A percentile compares a stretch with the other conserved stretches of the same genome.
phyloP scores from a whole-genome alignment of 176 grass and related monocot genomes.

The Themeda triandra region DNA sequence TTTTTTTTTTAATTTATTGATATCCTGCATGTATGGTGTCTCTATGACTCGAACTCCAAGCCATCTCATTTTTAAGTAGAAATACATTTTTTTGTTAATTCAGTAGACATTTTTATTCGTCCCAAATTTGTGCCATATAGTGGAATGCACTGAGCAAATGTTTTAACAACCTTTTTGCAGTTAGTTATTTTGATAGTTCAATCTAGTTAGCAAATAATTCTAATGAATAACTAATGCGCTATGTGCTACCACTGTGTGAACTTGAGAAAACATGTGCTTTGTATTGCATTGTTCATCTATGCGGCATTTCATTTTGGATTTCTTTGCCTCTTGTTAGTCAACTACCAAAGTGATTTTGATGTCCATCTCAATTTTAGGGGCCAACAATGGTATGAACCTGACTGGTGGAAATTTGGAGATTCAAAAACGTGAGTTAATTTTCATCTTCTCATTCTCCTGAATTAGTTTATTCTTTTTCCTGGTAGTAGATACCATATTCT shows the following conservation, averaged over 20 bases:
- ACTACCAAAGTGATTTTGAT: not conserved
- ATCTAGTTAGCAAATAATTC: conserved; percentile 5
- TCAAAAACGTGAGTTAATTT: conserved; percentile 70
- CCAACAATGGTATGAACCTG: conserved; percentile 96
- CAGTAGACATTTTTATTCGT: not conserved
- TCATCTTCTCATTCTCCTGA: not conserved
- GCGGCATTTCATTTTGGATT: not conserved
- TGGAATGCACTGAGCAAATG: not conserved
- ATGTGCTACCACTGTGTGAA: not conserved
- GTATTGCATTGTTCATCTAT: not conserved
- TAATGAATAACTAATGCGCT: not conserved
- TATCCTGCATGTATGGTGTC: not conserved
- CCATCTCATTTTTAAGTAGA: not conserved
- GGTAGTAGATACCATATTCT: not conserved
- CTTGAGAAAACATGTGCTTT: not conserved
- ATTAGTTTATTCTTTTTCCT: not conserved
- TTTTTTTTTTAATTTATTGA: not conserved
- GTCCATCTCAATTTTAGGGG: conserved; percentile 51
- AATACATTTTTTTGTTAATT: conserved; percentile 5
- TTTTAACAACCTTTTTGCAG: not conserved
- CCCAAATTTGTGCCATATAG: not conserved
- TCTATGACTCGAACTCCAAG: not conserved
- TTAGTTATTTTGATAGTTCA: not conserved
- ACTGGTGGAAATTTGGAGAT: conserved; percentile 99
- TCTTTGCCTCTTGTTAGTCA: not conserved